Evolutionary conservation across 1,139 yeast species (phyloP), one percentile per base, ranked within the genome.

Genomic region (Kodamaea arcana): DNA sequence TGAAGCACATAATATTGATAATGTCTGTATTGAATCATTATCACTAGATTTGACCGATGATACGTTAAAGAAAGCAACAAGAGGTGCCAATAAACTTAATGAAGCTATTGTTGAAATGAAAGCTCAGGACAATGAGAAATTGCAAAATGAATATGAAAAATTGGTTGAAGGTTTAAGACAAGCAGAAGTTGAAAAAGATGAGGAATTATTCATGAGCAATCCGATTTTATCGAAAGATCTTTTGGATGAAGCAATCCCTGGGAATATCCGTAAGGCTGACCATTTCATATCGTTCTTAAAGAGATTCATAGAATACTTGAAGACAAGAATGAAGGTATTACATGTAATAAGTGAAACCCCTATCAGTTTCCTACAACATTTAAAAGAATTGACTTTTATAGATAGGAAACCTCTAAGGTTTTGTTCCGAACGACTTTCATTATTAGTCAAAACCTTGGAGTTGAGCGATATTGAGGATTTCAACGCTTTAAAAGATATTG

Each of bases 311-410:
- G 99, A 94, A 54, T 92, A 94, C 59, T 67, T 92, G 50, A 92
- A 92, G 52, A 92, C 97, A 3, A 79, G 98, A 60, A 92, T 92
- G 98, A 92, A 92, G 63, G 97, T 92, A 1, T 63, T 94, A 32
- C 97, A 92, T 63, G 98, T 94, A 32, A 88, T 92, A 31, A 87
- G 97, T 29, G 99, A 92, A 56, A 94, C 98, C 0, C 98, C 99
- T 0, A 75, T 80, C 6, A 87, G 97, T 34, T 92, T 92, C 54
- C 60, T 92, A 40, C 94, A 86, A 56, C 98, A 92, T 65, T 65
- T 94, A 51, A 90, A 90, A 54, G 97, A 92, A 42, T 60, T 92
- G 37, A 94, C 98, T 0, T 94, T 80, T 52, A 94, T 92, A 33
- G 98, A 92, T 48, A 66, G 82, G 42, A 92, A 92, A 50, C 99